Evolutionary conservation across 2,329 filamentous ascomycete genomes (phyloP).

Genomic region (Elsinoe perseae): DNA sequence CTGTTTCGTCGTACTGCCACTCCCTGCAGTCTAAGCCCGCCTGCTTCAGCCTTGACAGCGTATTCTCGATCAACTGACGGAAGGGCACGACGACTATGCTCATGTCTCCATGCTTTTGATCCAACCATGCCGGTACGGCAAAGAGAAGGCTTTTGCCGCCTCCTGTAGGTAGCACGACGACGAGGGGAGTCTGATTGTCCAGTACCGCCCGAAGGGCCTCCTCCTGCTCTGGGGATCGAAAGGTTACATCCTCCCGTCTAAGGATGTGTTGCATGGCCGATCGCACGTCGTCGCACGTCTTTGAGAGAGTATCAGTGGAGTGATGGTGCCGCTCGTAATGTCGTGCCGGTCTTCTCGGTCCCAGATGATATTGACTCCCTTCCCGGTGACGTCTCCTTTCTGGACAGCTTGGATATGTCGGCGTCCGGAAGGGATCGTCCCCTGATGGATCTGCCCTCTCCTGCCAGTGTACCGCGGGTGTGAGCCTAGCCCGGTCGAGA

Average conservation of each 20-base stretch:
- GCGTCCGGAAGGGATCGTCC: background rate
- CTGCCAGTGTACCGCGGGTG: background rate
- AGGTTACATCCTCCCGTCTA: background rate
- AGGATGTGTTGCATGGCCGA: background rate
- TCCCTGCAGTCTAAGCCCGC: constrained; percentile 14
- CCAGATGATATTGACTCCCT: background rate
- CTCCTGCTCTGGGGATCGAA: constrained; percentile 19
- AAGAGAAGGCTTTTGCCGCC: constrained; percentile 26
- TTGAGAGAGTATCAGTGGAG: background rate
- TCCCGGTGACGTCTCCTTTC: no score
- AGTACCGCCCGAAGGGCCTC: constrained; percentile 15
- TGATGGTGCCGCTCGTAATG: background rate
- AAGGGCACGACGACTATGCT: constrained; percentile 23
- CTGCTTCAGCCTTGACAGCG: constrained; percentile 15
- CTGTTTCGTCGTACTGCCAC: constrained; percentile 18
- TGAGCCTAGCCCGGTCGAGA: background rate
- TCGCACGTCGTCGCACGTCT: background rate
- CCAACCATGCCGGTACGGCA: constrained; percentile 20
- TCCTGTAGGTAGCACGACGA: constrained; percentile 22
- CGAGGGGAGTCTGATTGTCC: constrained; percentile 19
- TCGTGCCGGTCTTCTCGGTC: background rate
- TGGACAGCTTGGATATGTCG: background rate
- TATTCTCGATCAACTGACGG: constrained; percentile 19
- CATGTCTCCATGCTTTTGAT: constrained; percentile 15
- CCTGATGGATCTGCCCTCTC: background rate